Percentiles rank a stretch among this genome's conserved stretches.
Conservation (phyloP, 1,284 basidiomycete species). For the Leucoagaricus sp. region DNA sequence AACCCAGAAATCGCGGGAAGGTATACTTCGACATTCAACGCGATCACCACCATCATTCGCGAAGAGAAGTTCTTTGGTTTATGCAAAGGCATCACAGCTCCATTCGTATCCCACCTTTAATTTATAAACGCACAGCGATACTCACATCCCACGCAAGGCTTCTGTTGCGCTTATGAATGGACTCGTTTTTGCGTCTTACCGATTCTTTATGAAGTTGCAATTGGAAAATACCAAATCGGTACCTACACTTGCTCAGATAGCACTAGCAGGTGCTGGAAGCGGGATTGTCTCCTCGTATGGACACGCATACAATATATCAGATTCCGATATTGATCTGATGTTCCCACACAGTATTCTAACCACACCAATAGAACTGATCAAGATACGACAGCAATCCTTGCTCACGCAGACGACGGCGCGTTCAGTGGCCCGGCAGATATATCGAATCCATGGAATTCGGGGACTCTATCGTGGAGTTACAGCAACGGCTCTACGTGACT, state of each 20-base stretch:
- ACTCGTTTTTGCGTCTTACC: conserved; percentile 73
- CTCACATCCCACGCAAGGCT: conserved; percentile 40
- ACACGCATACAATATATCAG: conserved; percentile 5
- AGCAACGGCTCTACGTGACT: conserved; percentile 73
- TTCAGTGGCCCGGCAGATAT: conserved; percentile 55
- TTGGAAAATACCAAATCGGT: conserved; percentile 41
- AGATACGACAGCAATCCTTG: conserved; percentile 78
- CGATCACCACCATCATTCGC: conserved; percentile 61
- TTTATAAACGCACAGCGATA: background rate
- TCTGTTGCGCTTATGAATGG: conserved; percentile 75
- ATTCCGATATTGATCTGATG: conserved; percentile 8
- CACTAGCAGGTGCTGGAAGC: conserved; percentile 75
- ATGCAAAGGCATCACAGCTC: conserved; percentile 73
- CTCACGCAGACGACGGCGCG: conserved; percentile 43
- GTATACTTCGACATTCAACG: conserved; percentile 63
- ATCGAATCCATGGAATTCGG: conserved; percentile 54
- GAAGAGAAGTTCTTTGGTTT: conserved; percentile 69
- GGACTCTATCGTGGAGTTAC: conserved; percentile 80
- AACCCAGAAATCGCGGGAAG: conserved; percentile 53
- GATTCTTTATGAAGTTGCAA: conserved; percentile 67
- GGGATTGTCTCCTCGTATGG: conserved; percentile 78
- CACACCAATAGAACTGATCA: conserved; percentile 83
- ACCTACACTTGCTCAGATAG: conserved; percentile 69
- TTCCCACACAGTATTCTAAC: conserved; percentile 60
- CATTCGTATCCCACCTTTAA: conserved; percentile 46